These are phyloP conservation scores for Erigeron philadelphicus DNA, from an alignment of 140 eudicot species.

Conservation along the genomic window DNA sequence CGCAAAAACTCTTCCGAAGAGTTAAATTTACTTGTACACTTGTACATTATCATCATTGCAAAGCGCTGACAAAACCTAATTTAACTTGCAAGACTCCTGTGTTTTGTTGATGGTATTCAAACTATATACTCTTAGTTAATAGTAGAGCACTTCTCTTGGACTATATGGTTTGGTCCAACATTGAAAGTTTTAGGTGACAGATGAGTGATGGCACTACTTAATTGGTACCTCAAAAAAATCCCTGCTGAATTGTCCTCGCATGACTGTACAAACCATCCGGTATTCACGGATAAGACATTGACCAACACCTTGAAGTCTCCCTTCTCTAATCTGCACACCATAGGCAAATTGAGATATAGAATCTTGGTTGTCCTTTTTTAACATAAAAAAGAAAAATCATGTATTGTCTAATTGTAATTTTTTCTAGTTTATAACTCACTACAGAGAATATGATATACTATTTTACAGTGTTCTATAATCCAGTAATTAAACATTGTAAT, in stretches of 20 bases:
- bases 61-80: neutral
- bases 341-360: constrained; percentile 8
- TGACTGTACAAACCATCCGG: constrained; percentile 74
- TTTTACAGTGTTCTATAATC: neutral
- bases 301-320: constrained; percentile 92
- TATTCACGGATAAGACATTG: constrained; percentile 84
- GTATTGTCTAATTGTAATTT: neutral
- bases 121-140: neutral
- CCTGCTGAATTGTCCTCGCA: constrained; percentile 70
- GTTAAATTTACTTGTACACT: neutral
- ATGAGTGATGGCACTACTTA: neutral
- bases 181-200: neutral
- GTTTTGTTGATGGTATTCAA: constrained; percentile 15
- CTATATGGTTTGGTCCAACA: constrained; percentile 5
- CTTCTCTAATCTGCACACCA: constrained; percentile 71
- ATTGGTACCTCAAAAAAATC: constrained; percentile 72
- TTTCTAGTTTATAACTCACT: neutral
- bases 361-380: neutral
- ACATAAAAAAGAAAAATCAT: neutral
- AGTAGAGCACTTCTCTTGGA: constrained; percentile 5
- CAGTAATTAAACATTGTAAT: neutral
- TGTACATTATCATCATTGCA: neutral
- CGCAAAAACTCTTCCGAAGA: neutral
- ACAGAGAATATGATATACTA: neutral
- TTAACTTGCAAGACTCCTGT: constrained; percentile 12